phyloP scores from a whole-genome alignment of 768 basidiomycete species.

The Russula emetica region DNA sequence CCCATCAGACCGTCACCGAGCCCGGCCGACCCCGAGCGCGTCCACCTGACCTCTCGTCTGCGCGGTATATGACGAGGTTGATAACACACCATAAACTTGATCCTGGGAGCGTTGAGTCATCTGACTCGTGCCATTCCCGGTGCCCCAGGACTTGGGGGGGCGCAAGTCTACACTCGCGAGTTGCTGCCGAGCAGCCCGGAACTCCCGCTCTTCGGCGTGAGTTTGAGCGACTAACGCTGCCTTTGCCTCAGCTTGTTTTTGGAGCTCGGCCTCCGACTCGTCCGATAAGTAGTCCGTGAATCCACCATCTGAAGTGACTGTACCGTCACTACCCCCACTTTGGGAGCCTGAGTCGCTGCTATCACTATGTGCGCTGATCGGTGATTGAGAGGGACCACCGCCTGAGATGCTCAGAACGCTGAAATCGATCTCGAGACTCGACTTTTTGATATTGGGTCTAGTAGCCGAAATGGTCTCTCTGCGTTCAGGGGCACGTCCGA shows the following conservation, averaged over 20 bases:
- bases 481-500: conserved; percentile 26
- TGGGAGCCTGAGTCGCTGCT: conserved; percentile 52
- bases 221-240: conserved; percentile 76
- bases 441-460: conserved; percentile 25
- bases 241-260: conserved; percentile 77
- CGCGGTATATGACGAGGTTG: conserved; percentile 19
- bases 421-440: conserved; percentile 40
- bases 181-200: conserved; percentile 74
- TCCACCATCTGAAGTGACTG: conserved; percentile 78
- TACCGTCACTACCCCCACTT: conserved; percentile 58
- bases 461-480: conserved; percentile 26
- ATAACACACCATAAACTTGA: conserved; percentile 16
- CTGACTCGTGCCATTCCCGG: conserved; percentile 30
- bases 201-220: conserved; percentile 75
- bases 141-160: conserved; percentile 73
- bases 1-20: conserved; percentile 18
- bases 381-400: conserved; percentile 28
- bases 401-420: conserved; percentile 38
- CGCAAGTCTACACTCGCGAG: conserved; percentile 69
- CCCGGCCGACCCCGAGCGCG: conserved; percentile 24
- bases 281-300: conserved; percentile 92
- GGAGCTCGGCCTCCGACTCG: conserved; percentile 85
- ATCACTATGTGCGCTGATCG: conserved; percentile 48
- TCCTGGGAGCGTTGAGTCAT: conserved; percentile 25
- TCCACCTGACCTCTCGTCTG: conserved; percentile 29